Evolutionary conservation across 805 yeast genomes (phyloP), one percentile per base, ranked within the genome.

Genomic region (Sugiyamaella qingdaonensis): DNA sequence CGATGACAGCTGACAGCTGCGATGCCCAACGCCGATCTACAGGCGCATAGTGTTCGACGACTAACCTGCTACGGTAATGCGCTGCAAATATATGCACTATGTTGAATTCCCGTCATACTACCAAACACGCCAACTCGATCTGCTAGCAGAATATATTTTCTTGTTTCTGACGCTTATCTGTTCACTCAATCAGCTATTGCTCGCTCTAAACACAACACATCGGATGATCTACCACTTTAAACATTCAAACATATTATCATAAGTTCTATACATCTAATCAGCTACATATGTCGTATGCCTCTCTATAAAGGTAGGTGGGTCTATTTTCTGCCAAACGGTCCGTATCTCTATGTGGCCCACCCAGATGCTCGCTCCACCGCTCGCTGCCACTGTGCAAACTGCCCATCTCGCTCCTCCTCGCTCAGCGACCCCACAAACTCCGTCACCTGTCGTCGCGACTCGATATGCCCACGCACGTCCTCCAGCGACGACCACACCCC

Each of bases 351-450:
- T 34, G 37, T 45, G 55, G 86, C 73, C 98, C 98, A 91, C 44
- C 89, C 91, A 57, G 72, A 78, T 31, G 95, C 85, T 63, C 95
- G 78, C 62, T 80, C 83, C 18, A 91, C 81, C 1, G 96, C 98
- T 44, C 80, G 78, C 65, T 87, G 88, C 98, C 98, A 91, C 59
- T 84, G 72, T 48, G 73, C 73, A 87, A 92, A 86, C 60, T 71
- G 71, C 59, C 73, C 76, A 54, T 82, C 75, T 63, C 96, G 78
- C 64, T 79, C 73, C 49, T 78, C 82, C 9, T 73, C 73, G 59
- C 80, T 85, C 54, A 85, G 75, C 56, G 76, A 54, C 8, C 69
- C 62, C 7, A 55, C 43, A 55, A 63, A 64, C 29, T 51, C 60
- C 24, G 59, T 56, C 14, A 44, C 50, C 10, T 41, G 43, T 14